These are phyloP conservation scores for Chytridium lagenaria DNA, from an alignment of 371 early-diverging fungal species.

Conservation along the genomic window DNA sequence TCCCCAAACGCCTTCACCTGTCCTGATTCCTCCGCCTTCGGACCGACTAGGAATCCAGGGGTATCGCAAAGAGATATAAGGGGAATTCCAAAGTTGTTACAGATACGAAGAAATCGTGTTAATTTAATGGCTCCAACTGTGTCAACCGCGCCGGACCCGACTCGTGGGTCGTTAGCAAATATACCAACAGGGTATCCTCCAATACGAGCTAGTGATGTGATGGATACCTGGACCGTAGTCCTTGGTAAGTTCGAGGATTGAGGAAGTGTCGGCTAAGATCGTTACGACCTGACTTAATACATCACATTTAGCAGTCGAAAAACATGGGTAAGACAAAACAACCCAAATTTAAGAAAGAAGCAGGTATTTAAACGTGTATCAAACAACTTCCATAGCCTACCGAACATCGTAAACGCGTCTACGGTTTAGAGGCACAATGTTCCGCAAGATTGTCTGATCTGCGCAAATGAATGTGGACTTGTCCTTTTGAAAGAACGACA, in stretches of 20 bases:
- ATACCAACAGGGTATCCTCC: conserved; percentile 91
- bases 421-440: conserved; percentile 30
- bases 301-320: background rate
- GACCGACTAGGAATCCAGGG: conserved; percentile 40
- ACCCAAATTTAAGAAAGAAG: too few species aligned
- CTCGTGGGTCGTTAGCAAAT: conserved; percentile 78
- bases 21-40: conserved; percentile 31
- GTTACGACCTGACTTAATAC: conserved; percentile 15
- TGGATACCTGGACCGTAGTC: conserved; percentile 19
- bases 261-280: conserved; percentile 16
- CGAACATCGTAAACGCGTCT: conserved; percentile 29
- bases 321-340: too few species aligned
- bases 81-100: conserved; percentile 26
- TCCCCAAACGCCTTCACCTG: conserved; percentile 24
- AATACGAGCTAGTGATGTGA: conserved; percentile 70
- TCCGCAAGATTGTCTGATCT: conserved; percentile 29
- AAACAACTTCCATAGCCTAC: background rate
- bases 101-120: conserved; percentile 21
- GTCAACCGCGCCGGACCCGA: conserved; percentile 36
- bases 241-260: conserved; percentile 26
- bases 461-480: background rate
- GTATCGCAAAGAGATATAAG: conserved; percentile 36
- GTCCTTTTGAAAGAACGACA: conserved; percentile 29
- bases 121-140: conserved; percentile 22
- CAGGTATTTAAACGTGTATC: too few species aligned